A percentile compares a stretch with the other conserved stretches of the same genome.
Conservation (phyloP, 2,329 filamentous ascomycete genomes). For the Fusarium devonianum region DNA sequence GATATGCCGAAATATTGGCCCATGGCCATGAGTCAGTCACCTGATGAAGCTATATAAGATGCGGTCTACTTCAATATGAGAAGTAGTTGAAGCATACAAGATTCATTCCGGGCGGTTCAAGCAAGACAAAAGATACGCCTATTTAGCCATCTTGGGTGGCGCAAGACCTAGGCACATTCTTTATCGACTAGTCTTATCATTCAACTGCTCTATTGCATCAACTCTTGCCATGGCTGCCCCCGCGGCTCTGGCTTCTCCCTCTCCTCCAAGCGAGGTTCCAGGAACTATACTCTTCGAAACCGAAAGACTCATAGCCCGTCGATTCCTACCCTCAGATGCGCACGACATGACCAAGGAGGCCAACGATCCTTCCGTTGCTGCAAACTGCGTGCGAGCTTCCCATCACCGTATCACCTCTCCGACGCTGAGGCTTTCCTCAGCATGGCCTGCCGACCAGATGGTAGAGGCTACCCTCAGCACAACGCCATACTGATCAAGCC, state of each 20-base stretch:
- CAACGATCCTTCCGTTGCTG: slow-evolving; percentile 49
- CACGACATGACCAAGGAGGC: slow-evolving; percentile 44
- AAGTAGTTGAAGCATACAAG: too few species aligned
- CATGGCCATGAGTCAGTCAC: too few species aligned
- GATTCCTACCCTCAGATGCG: slow-evolving; percentile 50
- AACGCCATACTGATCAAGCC: slow-evolving; percentile 48
- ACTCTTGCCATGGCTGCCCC: slow-evolving; percentile 21
- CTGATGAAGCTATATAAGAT: too few species aligned
- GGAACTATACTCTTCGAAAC: slow-evolving; percentile 45
- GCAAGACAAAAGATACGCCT: too few species aligned
- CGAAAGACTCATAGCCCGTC: slow-evolving; percentile 51
- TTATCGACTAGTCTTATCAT: not conserved
- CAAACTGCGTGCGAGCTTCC: slow-evolving; percentile 55
- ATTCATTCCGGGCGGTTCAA: too few species aligned
- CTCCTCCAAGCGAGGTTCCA: slow-evolving; percentile 38
- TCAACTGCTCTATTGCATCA: not conserved
- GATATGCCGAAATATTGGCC: too few species aligned
- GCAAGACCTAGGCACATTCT: too few species aligned
- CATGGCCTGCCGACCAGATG: slow-evolving; percentile 21
- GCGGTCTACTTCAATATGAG: too few species aligned
- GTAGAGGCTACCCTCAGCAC: slow-evolving; percentile 39
- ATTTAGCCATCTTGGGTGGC: too few species aligned
- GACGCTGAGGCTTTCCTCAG: slow-evolving; percentile 50
- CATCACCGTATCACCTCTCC: slow-evolving; percentile 53
- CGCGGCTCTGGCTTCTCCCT: slow-evolving; percentile 32